Conservation (phyloP, 768 basidiomycete species). For the Tylopilus balloui region DNA sequence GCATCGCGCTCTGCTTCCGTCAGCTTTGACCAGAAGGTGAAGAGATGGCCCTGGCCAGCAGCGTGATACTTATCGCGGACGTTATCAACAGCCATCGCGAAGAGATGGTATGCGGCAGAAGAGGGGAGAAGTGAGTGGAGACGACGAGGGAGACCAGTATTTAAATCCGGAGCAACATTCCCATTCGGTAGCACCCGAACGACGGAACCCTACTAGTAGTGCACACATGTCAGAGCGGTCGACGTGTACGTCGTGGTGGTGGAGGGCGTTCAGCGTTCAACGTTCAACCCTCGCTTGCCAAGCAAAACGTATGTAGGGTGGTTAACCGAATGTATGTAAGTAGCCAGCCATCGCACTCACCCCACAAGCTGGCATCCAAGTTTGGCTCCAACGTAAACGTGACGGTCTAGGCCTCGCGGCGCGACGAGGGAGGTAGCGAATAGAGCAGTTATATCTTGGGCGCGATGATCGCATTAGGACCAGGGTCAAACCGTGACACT, state of each 20-base stretch:
- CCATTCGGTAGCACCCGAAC: conserved; percentile 21
- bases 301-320: no score
- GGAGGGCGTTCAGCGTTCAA: not conserved
- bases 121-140: not conserved
- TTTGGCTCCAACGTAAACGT: no score
- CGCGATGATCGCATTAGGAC: no score
- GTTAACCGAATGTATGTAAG: no score
- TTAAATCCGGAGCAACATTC: conserved; percentile 10
- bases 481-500: not conserved
- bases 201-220: not conserved
- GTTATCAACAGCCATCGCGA: conserved; percentile 50
- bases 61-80: conserved; percentile 63
- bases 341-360: no score
- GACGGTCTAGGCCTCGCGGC: no score
- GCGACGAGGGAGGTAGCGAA: not conserved
- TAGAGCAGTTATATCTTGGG: not conserved
- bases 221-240: not conserved
- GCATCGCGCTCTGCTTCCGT: conserved; percentile 55
- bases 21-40: conserved; percentile 81
- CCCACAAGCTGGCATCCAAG: no score
- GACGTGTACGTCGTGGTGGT: not conserved
- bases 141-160: not conserved
- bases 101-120: not conserved
- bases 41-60: conserved; percentile 85
- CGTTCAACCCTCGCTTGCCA: not conserved